Conservation (phyloP, 495 filamentous ascomycete species). For the Lasiosphaeris hirsuta region DNA sequence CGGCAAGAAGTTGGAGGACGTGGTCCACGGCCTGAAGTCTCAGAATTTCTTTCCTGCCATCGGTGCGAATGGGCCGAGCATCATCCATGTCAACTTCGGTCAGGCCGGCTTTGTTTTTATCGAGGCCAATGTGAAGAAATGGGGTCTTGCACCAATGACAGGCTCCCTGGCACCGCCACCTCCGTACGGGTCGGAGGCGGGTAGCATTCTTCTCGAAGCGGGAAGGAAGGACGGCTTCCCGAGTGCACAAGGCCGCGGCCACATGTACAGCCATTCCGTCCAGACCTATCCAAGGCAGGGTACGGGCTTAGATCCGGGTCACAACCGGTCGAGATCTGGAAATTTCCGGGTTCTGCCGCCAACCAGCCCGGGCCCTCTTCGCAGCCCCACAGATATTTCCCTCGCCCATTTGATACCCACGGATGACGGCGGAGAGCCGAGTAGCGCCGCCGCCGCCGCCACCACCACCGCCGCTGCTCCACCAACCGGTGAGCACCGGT, state of each 20-base stretch:
- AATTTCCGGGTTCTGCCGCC: constrained; percentile 65
- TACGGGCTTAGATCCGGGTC: constrained; percentile 36
- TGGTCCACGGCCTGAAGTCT: constrained; percentile 85
- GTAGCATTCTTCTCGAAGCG: constrained; percentile 88
- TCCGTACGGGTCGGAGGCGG: constrained; percentile 93
- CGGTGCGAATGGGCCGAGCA: constrained; percentile 88
- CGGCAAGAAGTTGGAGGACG: constrained; percentile 93
- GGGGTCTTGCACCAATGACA: constrained; percentile 94
- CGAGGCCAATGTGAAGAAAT: constrained; percentile 99
- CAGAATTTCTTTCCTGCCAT: constrained; percentile 97
- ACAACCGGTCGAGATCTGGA: constrained; percentile 55
- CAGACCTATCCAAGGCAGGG: constrained; percentile 35
- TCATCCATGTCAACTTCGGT: constrained; percentile 94
- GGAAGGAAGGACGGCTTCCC: constrained; percentile 64
- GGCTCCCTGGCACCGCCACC: constrained; percentile 92
- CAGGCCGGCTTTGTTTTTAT: constrained; percentile 98
- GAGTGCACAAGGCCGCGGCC: constrained; percentile 52
- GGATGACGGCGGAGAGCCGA: constrained; percentile 75
- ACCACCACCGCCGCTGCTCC: constrained; percentile 19
- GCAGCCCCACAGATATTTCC: constrained; percentile 95
- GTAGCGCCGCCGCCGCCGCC: constrained; percentile 46
- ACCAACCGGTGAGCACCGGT: constrained; percentile 34
- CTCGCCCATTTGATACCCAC: constrained; percentile 71
- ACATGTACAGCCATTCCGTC: constrained; percentile 46
- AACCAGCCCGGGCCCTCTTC: constrained; percentile 81